These are phyloP conservation scores for Pseudogymnoascus sp. DNA, from an alignment of 2,329 filamentous ascomycete species.

Conservation along the genomic window DNA sequence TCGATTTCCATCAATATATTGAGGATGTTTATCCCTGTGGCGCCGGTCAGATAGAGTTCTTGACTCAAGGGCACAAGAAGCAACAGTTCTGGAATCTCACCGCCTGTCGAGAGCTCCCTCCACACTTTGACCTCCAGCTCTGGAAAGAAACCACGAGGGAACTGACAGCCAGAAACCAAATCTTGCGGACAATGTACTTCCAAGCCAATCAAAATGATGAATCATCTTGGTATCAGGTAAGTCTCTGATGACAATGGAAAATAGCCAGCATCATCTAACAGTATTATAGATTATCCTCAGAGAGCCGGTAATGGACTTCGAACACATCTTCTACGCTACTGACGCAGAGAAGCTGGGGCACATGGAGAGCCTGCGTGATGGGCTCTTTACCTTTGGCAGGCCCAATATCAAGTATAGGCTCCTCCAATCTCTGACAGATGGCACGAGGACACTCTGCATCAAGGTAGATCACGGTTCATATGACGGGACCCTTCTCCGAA, in stretches of 20 bases:
- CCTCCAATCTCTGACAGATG: slow-evolving; percentile 19
- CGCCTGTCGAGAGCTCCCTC: slow-evolving; percentile 8
- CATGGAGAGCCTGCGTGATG: slow-evolving; percentile 22
- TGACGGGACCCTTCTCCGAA: slow-evolving; percentile 32
- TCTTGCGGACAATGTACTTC: slow-evolving; percentile 16
- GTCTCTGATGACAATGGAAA: background rate
- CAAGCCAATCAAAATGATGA: slow-evolving; percentile 11
- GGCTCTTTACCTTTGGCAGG: slow-evolving; percentile 26
- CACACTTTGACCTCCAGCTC: background rate
- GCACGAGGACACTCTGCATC: slow-evolving; percentile 24
- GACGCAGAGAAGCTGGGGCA: slow-evolving; percentile 21
- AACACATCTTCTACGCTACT: slow-evolving; percentile 11
- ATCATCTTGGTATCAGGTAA: slow-evolving; percentile 6
- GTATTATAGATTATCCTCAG: slow-evolving; percentile 16
- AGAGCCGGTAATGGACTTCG: slow-evolving; percentile 14
- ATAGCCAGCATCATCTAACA: background rate
- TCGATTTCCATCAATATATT: slow-evolving; percentile 2
- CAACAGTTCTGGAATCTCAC: slow-evolving; percentile 17
- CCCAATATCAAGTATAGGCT: slow-evolving; percentile 31
- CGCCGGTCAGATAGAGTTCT: slow-evolving; percentile 18
- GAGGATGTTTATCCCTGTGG: slow-evolving; percentile 18
- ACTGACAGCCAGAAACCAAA: slow-evolving; percentile 13
- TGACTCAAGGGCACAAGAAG: slow-evolving; percentile 14
- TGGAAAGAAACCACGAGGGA: slow-evolving; percentile 9
- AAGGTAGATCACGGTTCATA: slow-evolving; percentile 31